Evolutionary conservation across 2,329 filamentous ascomycete species (phyloP).

Genomic region (Colletotrichum lentis): DNA sequence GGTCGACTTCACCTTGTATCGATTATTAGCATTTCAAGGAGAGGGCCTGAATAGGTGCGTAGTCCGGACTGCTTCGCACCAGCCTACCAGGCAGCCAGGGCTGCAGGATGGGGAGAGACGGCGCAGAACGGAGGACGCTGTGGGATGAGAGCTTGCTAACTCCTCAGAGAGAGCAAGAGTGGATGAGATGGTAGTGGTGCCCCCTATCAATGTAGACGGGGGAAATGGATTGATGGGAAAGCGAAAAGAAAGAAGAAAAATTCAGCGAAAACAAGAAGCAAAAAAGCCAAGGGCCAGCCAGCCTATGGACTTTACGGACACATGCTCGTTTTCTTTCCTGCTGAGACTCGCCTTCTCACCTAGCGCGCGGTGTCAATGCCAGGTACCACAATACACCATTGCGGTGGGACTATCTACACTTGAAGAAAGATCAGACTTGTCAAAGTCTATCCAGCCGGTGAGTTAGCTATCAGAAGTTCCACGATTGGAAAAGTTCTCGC

Average conservation of each 20-base stretch:
- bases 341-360: no score
- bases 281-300: background rate
- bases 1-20: conserved; percentile 8
- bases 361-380: no score
- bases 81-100: background rate
- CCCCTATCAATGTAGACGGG: conserved; percentile 8
- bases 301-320: background rate
- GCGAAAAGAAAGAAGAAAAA: background rate
- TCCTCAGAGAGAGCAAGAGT: background rate
- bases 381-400: no score
- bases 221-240: conserved; percentile 20
- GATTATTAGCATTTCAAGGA: conserved; percentile 4
- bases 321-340: no score
- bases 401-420: no score
- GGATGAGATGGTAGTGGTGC: background rate
- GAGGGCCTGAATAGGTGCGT: background rate
- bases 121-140: background rate
- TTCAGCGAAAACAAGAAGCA: background rate
- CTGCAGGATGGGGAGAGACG: background rate
- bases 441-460: no score
- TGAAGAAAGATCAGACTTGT: no score
- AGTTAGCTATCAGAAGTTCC: no score
- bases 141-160: conserved; percentile 2
- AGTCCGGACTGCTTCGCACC: background rate
- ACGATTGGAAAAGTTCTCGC: no score